phyloP scores from a whole-genome alignment of 805 yeast genomes.

The Kluyveromyces starmeri region DNA sequence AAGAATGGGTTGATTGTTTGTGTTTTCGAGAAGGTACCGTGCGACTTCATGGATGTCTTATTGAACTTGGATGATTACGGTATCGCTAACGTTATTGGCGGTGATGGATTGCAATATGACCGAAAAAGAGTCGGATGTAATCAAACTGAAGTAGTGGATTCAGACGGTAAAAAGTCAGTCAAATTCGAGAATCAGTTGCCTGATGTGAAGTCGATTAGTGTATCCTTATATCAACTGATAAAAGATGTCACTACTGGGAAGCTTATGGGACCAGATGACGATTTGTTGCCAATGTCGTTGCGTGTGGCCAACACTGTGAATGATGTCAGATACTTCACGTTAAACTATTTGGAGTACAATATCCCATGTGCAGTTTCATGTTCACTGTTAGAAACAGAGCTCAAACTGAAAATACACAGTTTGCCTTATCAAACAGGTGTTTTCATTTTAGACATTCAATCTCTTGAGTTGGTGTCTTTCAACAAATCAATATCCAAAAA shows the following conservation, averaged over 20 bases:
- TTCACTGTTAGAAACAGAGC: conserved; percentile 40
- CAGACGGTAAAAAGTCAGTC: conserved; percentile 15
- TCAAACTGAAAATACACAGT: conserved; percentile 59
- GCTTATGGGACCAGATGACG: conserved; percentile 19
- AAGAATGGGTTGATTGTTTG: conserved; percentile 64
- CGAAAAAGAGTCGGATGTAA: neutral
- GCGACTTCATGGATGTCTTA: conserved; percentile 53
- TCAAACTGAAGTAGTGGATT: conserved; percentile 6
- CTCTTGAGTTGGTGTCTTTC: conserved; percentile 52
- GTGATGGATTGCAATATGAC: conserved; percentile 12
- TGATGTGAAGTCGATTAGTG: conserved; percentile 19
- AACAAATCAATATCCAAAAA: conserved; percentile 73
- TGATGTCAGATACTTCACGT: conserved; percentile 53
- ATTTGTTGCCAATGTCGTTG: conserved; percentile 26
- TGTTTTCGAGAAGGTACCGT: conserved; percentile 79
- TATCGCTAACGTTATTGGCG: conserved; percentile 20
- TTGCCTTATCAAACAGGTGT: conserved; percentile 85
- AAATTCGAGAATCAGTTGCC: conserved; percentile 23
- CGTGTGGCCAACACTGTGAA: conserved; percentile 41
- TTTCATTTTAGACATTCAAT: conserved; percentile 50
- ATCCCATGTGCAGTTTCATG: conserved; percentile 72
- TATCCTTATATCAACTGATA: conserved; percentile 21
- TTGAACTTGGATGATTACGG: conserved; percentile 29
- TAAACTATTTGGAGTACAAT: conserved; percentile 37
- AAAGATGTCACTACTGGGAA: conserved; percentile 24